phyloP scores from a whole-genome alignment of 345 rosid species.

The Brassica napus region Da-Ae NC_063439.1:3106001-3106500 shows the following conservation, averaged over 20 bases:
- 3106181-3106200: not conserved
- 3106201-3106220: not conserved
- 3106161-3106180: not conserved
- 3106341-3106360: not conserved
- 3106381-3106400: not conserved
- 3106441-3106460: not conserved
- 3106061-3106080: not conserved
- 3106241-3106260: not conserved
- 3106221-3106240: not conserved
- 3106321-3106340: not conserved
- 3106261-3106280: not conserved
- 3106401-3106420: not conserved
- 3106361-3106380: not conserved
- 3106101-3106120: not conserved
- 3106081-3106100: not conserved
- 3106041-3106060: not conserved
- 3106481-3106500: slow-evolving; percentile 70
- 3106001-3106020: not conserved
- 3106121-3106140: not conserved
- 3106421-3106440: not conserved
- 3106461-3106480: slow-evolving; percentile 44
- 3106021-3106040: not conserved
- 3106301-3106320: not conserved
- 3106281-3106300: not conserved
- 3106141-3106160: not conserved